These are phyloP conservation scores for Goffeauzyma gilvescens DNA, from an alignment of 768 basidiomycete species.

Conservation along the genomic window DNA sequence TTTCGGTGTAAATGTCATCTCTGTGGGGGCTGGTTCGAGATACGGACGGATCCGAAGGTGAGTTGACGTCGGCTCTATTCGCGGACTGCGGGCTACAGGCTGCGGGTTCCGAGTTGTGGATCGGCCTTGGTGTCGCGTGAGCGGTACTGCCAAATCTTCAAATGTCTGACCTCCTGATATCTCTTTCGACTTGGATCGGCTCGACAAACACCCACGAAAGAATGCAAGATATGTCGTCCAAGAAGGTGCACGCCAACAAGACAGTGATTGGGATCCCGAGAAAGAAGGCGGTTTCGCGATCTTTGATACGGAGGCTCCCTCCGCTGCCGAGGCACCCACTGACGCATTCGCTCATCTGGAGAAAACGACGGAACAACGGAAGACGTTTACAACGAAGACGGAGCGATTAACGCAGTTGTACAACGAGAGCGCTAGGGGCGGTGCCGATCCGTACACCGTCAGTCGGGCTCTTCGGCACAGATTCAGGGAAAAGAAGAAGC, in stretches of 20 bases:
- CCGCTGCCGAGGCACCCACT: constrained; percentile 37
- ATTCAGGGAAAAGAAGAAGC: constrained; percentile 73
- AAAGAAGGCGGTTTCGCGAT: constrained; percentile 79
- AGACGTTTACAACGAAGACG: constrained; percentile 51
- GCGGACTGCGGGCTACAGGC: no score
- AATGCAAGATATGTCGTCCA: constrained; percentile 87
- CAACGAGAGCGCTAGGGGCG: constrained; percentile 53
- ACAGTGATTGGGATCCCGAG: constrained; percentile 90
- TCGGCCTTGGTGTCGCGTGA: no score
- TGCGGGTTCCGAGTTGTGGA: no score
- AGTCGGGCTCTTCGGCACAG: constrained; percentile 55
- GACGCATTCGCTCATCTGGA: constrained; percentile 80
- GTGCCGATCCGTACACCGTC: constrained; percentile 67
- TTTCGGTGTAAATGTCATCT: constrained; percentile 97
- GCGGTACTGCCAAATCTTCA: no score
- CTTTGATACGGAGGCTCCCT: constrained; percentile 49
- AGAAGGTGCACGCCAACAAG: constrained; percentile 81
- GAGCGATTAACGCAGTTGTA: constrained; percentile 68
- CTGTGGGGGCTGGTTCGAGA: constrained; percentile 93
- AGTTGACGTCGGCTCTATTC: no score
- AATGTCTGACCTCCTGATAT: not conserved
- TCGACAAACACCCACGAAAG: no score
- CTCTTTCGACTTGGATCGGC: not conserved
- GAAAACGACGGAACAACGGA: constrained; percentile 62
- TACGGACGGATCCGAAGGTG: constrained; percentile 92